Base-by-base conservation (phyloP, 164 flowering plant species). In the Malania oleifera region DNA sequence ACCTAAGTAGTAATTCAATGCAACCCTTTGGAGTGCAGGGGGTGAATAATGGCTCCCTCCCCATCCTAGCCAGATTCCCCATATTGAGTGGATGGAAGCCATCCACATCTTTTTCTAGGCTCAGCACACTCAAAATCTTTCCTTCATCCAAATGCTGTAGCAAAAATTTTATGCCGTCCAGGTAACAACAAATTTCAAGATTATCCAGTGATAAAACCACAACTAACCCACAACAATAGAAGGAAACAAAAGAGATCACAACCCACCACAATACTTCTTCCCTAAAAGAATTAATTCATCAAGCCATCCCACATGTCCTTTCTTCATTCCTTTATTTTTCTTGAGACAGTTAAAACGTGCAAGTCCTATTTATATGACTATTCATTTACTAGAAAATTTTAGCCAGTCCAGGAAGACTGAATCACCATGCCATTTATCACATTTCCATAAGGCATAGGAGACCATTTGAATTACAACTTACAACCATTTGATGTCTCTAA, bases 21-120 rank as follows among this genome's bases (percentile, higher is more conserved):
- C 95, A 87, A 48, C 80, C 97, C 62, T 85, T 89, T 28, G 95
- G 83, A 35, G 95, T 77, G 70, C 97, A 89, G 6, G 97, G 85
- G 60, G 87, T 64, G 69, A 89, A 87, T 38, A 85, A 59, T 14
- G 97, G 97, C 59, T 85, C 89, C 67, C 85, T 78, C 58, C 91
- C 91, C 37, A 66, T 73, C 91, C 87, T 80, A 61, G 90, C 91
- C 49, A 89, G 86, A 61, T 82, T 77, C 38, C 95, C 97, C 52
- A 89, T 85, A 69, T 85, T 85, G 55, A 82, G 18, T 7, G 97
- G 97, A 77, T 89, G 87, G 62, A 89, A 80, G 45, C 97, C 97
- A 68, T 89, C 97, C 2, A 89, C 97, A 62, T 89, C 95, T 69
- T 89, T 87, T 57, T 87, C 86, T n/a, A 82, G 74, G 60, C 79